Conservation (phyloP, 108 stramenopile species). For the Nitzschia palea region DNA sequence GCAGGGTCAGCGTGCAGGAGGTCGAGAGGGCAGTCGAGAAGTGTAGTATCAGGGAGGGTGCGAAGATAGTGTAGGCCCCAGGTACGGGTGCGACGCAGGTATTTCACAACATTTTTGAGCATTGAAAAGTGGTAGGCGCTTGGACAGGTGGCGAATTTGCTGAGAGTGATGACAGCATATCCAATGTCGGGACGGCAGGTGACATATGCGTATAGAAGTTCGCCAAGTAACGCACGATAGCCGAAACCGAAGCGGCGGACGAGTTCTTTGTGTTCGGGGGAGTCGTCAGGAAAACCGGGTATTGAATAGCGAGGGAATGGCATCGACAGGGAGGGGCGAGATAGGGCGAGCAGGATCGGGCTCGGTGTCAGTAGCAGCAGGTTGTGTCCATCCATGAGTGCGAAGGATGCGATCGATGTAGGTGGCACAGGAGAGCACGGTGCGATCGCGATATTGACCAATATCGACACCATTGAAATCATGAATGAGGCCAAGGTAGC, state of each 20-base stretch:
- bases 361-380: not conserved
- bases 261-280: not conserved
- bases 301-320: not conserved
- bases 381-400: constrained; percentile 33
- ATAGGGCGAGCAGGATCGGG: not conserved
- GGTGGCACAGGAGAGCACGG: constrained; percentile 25
- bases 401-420: constrained; percentile 32
- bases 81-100: constrained; percentile 15
- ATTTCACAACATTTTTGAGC: constrained; percentile 16
- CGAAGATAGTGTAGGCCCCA: constrained; percentile 3
- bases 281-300: not conserved
- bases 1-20: not conserved
- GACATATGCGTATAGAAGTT: constrained; percentile 38
- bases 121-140: constrained; percentile 15
- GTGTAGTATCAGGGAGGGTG: not conserved
- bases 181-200: constrained; percentile 41
- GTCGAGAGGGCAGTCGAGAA: not conserved
- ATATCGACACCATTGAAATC: constrained; percentile 42
- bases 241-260: not conserved
- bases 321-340: not conserved
- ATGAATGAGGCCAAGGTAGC: constrained; percentile 19
- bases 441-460: constrained; percentile 25
- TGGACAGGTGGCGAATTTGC: constrained; percentile 16
- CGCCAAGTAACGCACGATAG: constrained; percentile 37
- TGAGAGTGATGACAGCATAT: constrained; percentile 20